Evolutionary conservation across 441 rosid genomes (phyloP), one percentile per base, ranked within the genome.

Genomic region (Viola pubescens): DNA sequence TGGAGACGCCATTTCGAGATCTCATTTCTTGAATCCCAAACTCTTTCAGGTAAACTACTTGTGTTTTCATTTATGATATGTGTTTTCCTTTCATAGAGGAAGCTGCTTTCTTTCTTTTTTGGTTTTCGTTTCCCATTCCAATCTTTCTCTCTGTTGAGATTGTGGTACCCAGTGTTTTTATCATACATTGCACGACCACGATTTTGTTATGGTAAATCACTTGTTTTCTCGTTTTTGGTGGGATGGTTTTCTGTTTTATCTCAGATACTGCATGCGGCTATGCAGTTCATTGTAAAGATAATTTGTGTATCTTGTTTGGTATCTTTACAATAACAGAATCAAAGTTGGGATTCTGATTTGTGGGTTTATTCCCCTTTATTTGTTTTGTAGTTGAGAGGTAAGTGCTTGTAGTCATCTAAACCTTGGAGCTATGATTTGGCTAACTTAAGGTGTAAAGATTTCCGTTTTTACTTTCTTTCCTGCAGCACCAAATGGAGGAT

Each of bases 1-100:
- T 65, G 60, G 42, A 52, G 68, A 61, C 72, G 72, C 65, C 72
- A 66, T 78, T 76, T 68, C 71, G 47, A 73, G 82, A 80, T 83
- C 88, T 70, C 59, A 67, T 53, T 71, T 70, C 69, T 61, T 61
- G 73, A 74, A 62, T 58, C 63, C 16, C 8, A 11, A 37, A 53
- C n/a, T 46, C 66, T 67, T 61, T 59, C 34, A 49, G 77, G 66
- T 68, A 56, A 12, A 3, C 5, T 4, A 53, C 61, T 60, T 61
- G 43, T 52, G 14, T 39, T 19, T 58, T 9, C 5, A 0, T 7
- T 9, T 7, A 40, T 14, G 46, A 14, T 52, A 43, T 16, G 39
- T 26, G 11, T n/a, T 54, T n/a, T 37, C 42, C 3, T 3, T 1
- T n/a, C 38, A 34, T 19, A 5, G 9, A 46, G 48, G n/a, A 8